A percentile compares a stretch with the other conserved stretches of the same genome.
Conservation (phyloP, 2,329 filamentous ascomycete genomes). For the Aspergillaceae sp. region DNA sequence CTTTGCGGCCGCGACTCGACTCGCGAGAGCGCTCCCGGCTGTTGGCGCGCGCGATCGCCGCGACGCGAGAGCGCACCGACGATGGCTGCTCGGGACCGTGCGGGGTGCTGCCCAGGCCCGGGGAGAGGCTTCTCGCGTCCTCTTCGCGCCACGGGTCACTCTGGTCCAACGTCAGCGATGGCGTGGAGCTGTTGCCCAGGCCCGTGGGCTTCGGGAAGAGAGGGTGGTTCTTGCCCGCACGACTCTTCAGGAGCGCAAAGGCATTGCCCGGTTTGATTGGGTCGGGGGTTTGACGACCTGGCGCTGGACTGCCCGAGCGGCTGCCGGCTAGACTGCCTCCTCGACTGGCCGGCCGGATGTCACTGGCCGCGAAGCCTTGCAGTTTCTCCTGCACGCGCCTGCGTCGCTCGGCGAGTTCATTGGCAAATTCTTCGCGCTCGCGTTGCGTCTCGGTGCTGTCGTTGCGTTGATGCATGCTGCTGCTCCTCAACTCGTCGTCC, state of each 20-base stretch:
- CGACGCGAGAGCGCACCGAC: slow-evolving; percentile 8
- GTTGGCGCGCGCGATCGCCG: slow-evolving; percentile 9
- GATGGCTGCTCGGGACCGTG: slow-evolving; percentile 20
- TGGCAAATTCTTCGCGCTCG: slow-evolving; percentile 41
- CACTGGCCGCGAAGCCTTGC: slow-evolving; percentile 33
- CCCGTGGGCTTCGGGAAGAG: slow-evolving; percentile 33
- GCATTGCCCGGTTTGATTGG: slow-evolving; percentile 30
- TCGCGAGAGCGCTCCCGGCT: slow-evolving; percentile 30
- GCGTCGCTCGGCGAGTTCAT: slow-evolving; percentile 41
- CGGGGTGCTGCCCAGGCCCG: slow-evolving; percentile 25
- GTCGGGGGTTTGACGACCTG: slow-evolving; percentile 28
- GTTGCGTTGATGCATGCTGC: slow-evolving; percentile 29
- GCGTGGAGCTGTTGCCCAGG: slow-evolving; percentile 30
- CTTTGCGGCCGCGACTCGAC: slow-evolving; percentile 26
- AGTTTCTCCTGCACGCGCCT: slow-evolving; percentile 42
- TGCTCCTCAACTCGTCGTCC: slow-evolving; percentile 34
- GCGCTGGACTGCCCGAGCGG: slow-evolving; percentile 28
- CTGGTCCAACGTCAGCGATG: slow-evolving; percentile 22
- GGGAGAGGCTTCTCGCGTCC: slow-evolving; percentile 21
- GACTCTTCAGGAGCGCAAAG: slow-evolving; percentile 38
- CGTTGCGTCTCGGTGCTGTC: slow-evolving; percentile 42
- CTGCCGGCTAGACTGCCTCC: slow-evolving; percentile 19
- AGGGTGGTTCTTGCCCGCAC: slow-evolving; percentile 25
- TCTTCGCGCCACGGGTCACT: slow-evolving; percentile 30
- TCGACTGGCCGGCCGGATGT: slow-evolving; percentile 38